These are phyloP conservation scores for Dryas drummondii DNA, from an alignment of 306 rosid genomes.

Conservation along the genomic window DNA sequence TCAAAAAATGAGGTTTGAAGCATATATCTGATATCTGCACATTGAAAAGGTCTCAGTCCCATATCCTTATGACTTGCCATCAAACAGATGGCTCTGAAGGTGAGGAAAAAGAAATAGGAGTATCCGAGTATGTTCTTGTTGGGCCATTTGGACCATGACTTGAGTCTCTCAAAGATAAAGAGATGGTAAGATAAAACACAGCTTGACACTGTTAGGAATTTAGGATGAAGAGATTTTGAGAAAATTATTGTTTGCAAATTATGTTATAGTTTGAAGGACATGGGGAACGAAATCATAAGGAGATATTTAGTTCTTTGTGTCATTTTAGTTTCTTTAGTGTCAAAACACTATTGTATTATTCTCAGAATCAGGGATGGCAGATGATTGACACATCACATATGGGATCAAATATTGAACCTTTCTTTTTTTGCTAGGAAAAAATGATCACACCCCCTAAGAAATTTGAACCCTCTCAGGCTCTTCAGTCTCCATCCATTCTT, in stretches of 20 bases:
- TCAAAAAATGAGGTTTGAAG: background rate
- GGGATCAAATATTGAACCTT: background rate
- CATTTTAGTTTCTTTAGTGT: background rate
- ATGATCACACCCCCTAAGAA: background rate
- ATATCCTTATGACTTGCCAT: background rate
- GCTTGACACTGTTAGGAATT: background rate
- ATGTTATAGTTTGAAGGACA: slow-evolving; percentile 3
- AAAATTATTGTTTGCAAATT: background rate
- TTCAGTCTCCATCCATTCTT: slow-evolving; percentile 1
- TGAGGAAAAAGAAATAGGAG: background rate
- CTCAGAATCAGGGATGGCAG: background rate
- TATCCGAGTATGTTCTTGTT: background rate
- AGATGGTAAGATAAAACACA: background rate
- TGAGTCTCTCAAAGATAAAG: background rate
- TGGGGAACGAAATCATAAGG: background rate
- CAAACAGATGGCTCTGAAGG: background rate
- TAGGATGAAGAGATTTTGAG: slow-evolving; percentile 10
- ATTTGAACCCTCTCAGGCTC: background rate
- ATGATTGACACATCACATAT: background rate
- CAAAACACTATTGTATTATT: background rate
- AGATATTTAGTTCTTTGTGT: background rate
- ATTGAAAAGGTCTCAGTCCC: background rate
- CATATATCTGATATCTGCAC: background rate
- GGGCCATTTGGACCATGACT: background rate
- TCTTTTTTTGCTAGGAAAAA: background rate